Evolutionary conservation across 2,329 filamentous ascomycete genomes (phyloP), one percentile per base, ranked within the genome.

Genomic region (Davidsoniella neocaledoniae): DNA sequence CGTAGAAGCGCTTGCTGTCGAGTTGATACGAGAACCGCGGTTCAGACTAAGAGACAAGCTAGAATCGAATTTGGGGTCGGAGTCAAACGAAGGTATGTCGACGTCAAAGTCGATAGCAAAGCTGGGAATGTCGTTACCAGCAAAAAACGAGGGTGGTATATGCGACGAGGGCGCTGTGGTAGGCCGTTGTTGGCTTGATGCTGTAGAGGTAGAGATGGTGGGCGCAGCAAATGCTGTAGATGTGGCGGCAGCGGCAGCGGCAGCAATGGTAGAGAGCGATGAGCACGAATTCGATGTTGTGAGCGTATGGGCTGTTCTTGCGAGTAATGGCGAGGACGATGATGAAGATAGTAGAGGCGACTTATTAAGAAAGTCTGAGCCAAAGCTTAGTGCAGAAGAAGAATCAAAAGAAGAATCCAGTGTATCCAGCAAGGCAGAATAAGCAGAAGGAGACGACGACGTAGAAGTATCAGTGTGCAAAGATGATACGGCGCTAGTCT

Each of bases 11-110:
- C 33, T 41, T 29, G 43, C 55, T 57, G 53, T 63, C 60, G 55
- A 69, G 58, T 48, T 16, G 12, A 42, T 42, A 19, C 21, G 19
- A 10, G 40, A 25, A 43, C 19, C 19, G 40, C 40, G 40, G 25
- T 19, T 43, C 10, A 25, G 14, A 43, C 25, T 23, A 12, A 7
- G 21, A 42, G 63, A 66, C 25, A 73, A 59, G 16, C 65, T 67
- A 4, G 67, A 66, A 56, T 73, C 67, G 57, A 76, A 64, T 40
- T 70, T 63, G 55, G 68, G 63, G 55, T 66, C 66, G 56, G 71
- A 65, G 54, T 74, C 69, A 59, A 77, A 71, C 0, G 70, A 69
- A 37, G 72, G 69, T 33, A 77, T 61, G 52, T 74, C 71, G 59
- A 75, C 74, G 52, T 62, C 59, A 12, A 69, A 62, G 37, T 49